Evolutionary conservation across 768 basidiomycete species (phyloP).

Genomic region (Bullera alba): DNA sequence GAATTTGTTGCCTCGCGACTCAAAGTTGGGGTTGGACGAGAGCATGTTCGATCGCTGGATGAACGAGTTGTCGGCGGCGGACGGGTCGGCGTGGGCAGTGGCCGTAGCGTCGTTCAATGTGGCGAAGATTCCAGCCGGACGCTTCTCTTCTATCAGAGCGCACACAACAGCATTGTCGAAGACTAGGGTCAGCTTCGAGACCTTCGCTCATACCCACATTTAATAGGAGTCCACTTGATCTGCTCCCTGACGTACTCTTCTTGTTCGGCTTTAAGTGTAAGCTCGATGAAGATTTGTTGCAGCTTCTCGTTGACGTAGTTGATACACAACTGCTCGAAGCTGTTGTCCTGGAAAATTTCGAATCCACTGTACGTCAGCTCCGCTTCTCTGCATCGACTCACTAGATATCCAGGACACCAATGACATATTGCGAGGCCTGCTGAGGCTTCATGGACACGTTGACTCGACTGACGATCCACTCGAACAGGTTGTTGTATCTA

Average conservation of each 20-base stretch:
- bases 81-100: conserved; percentile 93
- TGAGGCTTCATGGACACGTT: conserved; percentile 95
- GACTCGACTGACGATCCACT: conserved; percentile 96
- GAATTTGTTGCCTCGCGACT: conserved; percentile 88
- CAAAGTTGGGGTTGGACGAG: conserved; percentile 84
- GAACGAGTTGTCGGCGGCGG: conserved; percentile 94
- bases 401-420: conserved; percentile 97
- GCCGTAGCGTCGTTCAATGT: conserved; percentile 98
- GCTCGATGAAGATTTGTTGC: conserved; percentile 97
- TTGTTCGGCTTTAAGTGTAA: conserved; percentile 97
- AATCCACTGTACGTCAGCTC: conserved; percentile 56
- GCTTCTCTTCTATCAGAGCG: conserved; percentile 91
- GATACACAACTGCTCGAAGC: conserved; percentile 77
- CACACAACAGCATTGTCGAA: conserved; percentile 66
- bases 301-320: conserved; percentile 99
- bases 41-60: conserved; percentile 78
- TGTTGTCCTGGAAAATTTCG: conserved; percentile 68
- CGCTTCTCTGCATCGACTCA: conserved; percentile 12
- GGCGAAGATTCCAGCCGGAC: conserved; percentile 95
- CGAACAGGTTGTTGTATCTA: conserved; percentile 89
- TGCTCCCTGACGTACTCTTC: conserved; percentile 98
- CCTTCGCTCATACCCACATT: conserved; percentile 57
- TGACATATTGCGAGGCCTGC: conserved; percentile 63
- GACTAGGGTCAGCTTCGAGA: conserved; percentile 24
- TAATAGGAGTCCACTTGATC: conserved; percentile 99